Percentiles rank a stretch among this genome's conserved stretches.
These are phyloP conservation scores for Kazachstania africana DNA, from an alignment of 805 yeast genomes.

Conservation along the genomic window DNA sequence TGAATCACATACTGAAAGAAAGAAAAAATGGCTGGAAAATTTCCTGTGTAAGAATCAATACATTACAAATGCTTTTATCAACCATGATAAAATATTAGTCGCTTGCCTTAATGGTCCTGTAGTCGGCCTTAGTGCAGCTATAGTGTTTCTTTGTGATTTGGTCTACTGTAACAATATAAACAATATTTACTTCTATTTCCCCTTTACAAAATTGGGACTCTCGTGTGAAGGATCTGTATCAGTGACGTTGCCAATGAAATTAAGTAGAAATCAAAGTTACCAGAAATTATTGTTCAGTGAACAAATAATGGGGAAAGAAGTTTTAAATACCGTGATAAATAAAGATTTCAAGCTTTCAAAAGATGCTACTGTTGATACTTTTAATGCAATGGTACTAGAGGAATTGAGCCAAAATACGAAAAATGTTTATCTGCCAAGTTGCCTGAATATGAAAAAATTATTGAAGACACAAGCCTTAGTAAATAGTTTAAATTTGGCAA, in stretches of 20 bases:
- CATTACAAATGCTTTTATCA: conserved; percentile 53
- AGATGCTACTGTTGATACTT: conserved; percentile 31
- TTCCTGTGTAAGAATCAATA: conserved; percentile 64
- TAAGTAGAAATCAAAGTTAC: conserved; percentile 62
- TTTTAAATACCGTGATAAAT: conserved; percentile 29
- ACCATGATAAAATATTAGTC: conserved; percentile 60
- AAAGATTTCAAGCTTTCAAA: conserved; percentile 22
- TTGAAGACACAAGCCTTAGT: conserved; percentile 22
- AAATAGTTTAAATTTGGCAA: conserved; percentile 34
- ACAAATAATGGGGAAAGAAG: conserved; percentile 50
- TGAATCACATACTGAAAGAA: conserved; percentile 15
- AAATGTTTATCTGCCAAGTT: conserved; percentile 31
- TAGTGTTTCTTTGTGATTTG: conserved; percentile 67
- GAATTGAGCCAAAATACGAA: conserved; percentile 29
- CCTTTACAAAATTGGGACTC: conserved; percentile 73
- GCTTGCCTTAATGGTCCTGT: conserved; percentile 81
- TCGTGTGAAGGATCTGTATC: conserved; percentile 75
- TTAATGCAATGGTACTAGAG: conserved; percentile 32
- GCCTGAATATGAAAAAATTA: conserved; percentile 33
- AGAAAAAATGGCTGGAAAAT: conserved; percentile 37
- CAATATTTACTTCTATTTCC: conserved; percentile 50
- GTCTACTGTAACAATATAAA: conserved; percentile 46
- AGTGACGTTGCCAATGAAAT: conserved; percentile 51
- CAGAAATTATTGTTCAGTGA: conserved; percentile 63
- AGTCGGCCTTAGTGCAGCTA: conserved; percentile 64